Conservation (phyloP, 169 alveolate genomes). For the Cytauxzoon felis region DNA sequence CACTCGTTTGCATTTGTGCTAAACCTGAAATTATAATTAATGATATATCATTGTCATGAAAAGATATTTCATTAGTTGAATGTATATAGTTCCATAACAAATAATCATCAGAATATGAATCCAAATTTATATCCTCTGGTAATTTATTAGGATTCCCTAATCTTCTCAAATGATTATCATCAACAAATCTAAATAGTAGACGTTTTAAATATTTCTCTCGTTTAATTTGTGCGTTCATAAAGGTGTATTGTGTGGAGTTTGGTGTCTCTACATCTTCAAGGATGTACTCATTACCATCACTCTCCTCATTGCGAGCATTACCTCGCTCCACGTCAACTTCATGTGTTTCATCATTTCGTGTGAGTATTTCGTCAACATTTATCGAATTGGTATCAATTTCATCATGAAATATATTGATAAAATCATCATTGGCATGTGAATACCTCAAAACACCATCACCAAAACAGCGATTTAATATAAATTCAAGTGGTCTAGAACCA, state of each 20-base stretch:
- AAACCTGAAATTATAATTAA: conserved; percentile 37
- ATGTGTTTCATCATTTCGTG: too few relatives aligned
- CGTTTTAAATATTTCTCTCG: conserved; percentile 2
- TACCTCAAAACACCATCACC: too few relatives aligned
- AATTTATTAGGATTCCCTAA: background rate
- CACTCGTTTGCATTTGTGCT: conserved; percentile 2
- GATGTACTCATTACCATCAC: background rate
- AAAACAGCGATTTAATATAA: background rate
- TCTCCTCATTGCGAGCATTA: too few relatives aligned
- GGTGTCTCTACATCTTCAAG: background rate
- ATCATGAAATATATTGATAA: too few relatives aligned
- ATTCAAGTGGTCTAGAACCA: background rate
- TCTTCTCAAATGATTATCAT: conserved; percentile 5
- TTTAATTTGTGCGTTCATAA: too few relatives aligned
- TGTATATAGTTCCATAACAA: conserved; percentile 45
- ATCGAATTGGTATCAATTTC: too few relatives aligned
- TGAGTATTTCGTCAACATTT: too few relatives aligned
- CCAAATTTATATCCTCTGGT: background rate
- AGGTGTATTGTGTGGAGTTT: background rate
- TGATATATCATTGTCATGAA: conserved; percentile 15
- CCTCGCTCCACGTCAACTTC: too few relatives aligned
- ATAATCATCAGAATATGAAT: background rate
- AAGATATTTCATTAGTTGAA: conserved; percentile 28
- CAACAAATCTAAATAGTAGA: conserved; percentile 37
- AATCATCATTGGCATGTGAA: too few relatives aligned